These are phyloP conservation scores for Plectosphaerella cucumerina DNA, from an alignment of 2,329 filamentous ascomycete species.

Conservation along the genomic window DNA sequence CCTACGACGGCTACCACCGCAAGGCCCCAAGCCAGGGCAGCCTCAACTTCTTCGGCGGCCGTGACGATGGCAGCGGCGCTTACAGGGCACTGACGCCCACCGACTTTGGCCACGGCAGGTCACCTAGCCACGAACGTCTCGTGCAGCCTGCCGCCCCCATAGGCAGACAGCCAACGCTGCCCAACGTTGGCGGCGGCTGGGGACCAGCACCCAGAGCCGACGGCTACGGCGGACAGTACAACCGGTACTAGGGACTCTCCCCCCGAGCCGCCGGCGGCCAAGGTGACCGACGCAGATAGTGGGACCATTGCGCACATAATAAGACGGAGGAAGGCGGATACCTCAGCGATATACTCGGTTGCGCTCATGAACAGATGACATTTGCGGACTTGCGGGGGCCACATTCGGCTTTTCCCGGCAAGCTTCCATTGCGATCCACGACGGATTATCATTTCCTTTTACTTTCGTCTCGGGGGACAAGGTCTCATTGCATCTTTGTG, in stretches of 20 bases:
- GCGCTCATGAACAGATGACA: not conserved
- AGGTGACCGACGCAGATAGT: not conserved
- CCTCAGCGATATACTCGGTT: not conserved
- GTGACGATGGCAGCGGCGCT: constrained; percentile 9
- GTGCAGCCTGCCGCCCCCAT: constrained; percentile 34
- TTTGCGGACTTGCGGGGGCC: not conserved
- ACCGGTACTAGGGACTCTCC: not conserved
- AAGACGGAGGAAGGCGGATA: not conserved
- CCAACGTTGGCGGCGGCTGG: constrained; percentile 14
- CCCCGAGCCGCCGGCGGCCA: not conserved
- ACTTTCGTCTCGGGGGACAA: not conserved
- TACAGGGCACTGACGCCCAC: constrained; percentile 34
- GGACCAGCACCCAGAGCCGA: not conserved
- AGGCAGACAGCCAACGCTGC: constrained; percentile 28
- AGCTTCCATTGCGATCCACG: not conserved
- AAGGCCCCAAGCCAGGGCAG: constrained; percentile 3
- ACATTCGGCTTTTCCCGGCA: no score
- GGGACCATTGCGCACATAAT: not conserved
- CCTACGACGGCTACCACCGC: constrained; percentile 21
- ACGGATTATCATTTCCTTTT: not conserved
- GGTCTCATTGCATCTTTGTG: not conserved
- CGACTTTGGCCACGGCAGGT: constrained; percentile 13
- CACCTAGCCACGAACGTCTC: constrained; percentile 33
- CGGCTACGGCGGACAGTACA: not conserved
- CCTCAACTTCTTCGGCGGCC: constrained; percentile 12